A percentile compares a stretch with the other conserved stretches of the same genome.
Evolutionary conservation across 495 filamentous ascomycete species (phyloP).

Genomic region (Xylaria flabelliformis): DNA sequence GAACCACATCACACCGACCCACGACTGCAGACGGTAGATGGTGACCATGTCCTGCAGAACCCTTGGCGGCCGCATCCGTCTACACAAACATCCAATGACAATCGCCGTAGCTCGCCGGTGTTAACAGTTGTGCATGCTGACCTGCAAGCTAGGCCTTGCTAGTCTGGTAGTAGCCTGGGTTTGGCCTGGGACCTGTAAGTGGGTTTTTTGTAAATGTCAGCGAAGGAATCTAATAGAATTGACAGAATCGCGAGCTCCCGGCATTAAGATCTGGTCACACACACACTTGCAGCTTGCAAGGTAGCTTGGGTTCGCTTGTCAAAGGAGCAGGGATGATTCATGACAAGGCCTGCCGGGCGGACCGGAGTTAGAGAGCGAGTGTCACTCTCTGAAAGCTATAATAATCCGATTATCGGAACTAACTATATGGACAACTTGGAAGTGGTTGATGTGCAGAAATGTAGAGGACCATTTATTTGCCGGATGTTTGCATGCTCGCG

Average conservation of each 20-base stretch:
- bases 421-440: neutral
- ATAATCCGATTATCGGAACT: conserved; percentile 3
- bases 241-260: neutral
- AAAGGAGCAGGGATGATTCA: neutral
- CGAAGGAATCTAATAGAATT: neutral
- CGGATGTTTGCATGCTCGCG: too few relatives aligned
- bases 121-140: conserved; percentile 4
- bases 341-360: conserved; percentile 5
- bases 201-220: neutral
- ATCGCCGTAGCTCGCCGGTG: neutral
- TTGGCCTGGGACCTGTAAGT: neutral
- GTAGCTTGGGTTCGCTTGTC: conserved; percentile 2
- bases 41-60: neutral
- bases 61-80: conserved; percentile 25
- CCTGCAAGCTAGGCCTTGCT: neutral
- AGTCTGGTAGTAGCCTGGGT: neutral
- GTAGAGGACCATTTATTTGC: neutral
- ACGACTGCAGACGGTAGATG: neutral
- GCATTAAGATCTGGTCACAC: conserved; percentile 5
- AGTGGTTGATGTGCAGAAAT: neutral
- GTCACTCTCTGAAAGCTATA: neutral
- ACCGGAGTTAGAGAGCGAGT: conserved; percentile 18
- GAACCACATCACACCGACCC: conserved; percentile 27
- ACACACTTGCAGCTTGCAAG: neutral
- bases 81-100: neutral